These are phyloP conservation scores for Amylostereum areolatum DNA, from an alignment of 1,284 basidiomycete genomes.

Conservation along the genomic window DNA sequence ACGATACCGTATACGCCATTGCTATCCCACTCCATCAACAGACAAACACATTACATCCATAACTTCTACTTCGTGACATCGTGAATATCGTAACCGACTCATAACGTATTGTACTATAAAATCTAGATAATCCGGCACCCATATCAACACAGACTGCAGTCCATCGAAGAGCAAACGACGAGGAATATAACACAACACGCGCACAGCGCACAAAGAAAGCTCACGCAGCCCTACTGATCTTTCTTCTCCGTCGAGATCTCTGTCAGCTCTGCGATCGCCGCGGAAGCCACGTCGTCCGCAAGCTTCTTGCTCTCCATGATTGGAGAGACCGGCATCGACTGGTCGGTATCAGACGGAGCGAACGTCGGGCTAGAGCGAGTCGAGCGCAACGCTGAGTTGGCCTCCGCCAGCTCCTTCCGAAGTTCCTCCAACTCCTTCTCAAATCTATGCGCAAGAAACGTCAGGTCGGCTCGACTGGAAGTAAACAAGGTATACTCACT, in stretches of 20 bases:
- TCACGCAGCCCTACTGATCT: neutral
- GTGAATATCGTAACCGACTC: too few species aligned
- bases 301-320: constrained; percentile 5
- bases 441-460: constrained; percentile 47
- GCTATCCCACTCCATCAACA: too few species aligned
- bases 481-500: constrained; percentile 47
- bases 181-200: too few species aligned
- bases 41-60: too few species aligned
- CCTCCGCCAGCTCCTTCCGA: constrained; percentile 79
- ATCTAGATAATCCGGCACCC: too few species aligned
- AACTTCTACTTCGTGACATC: too few species aligned
- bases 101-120: too few species aligned
- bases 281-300: neutral
- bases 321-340: constrained; percentile 12
- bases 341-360: constrained; percentile 5
- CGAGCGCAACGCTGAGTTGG: constrained; percentile 27
- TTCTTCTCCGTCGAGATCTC: neutral
- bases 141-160: too few species aligned
- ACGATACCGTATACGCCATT: too few species aligned
- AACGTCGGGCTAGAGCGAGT: constrained; percentile 46
- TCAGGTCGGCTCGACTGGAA: constrained; percentile 6
- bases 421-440: constrained; percentile 85
- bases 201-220: too few species aligned
- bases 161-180: too few species aligned
- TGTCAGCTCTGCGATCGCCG: neutral